These are phyloP conservation scores for Xylaria sp. DNA, from an alignment of 2,329 filamentous ascomycete species.

Conservation along the genomic window DNA sequence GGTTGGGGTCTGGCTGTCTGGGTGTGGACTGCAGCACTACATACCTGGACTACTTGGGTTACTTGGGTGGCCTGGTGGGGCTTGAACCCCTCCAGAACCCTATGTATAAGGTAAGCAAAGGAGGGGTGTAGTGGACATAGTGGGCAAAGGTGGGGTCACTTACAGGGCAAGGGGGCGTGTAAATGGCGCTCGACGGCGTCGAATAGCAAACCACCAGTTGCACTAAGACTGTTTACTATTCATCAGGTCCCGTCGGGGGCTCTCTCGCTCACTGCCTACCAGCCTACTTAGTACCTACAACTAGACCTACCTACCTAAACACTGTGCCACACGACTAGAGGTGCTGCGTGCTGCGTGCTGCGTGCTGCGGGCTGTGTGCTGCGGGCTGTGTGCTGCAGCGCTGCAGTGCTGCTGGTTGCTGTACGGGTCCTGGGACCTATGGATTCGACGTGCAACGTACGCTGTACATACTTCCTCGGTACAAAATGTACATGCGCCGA, in stretches of 20 bases:
- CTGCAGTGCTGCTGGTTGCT: too few relatives aligned
- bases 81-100: conserved; percentile 10
- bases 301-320: too few relatives aligned
- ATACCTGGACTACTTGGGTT: conserved; percentile 19
- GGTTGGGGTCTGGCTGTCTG: conserved; percentile 19
- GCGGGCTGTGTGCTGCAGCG: too few relatives aligned
- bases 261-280: too few relatives aligned
- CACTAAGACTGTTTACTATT: not conserved
- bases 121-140: conserved; percentile 8
- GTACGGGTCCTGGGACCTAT: too few relatives aligned
- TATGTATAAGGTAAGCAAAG: conserved; percentile 4
- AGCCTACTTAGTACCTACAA: too few relatives aligned
- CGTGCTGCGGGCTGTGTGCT: too few relatives aligned
- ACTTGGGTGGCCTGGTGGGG: conserved; percentile 3
- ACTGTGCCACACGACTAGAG: not conserved
- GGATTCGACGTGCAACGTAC: too few relatives aligned
- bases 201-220: not conserved
- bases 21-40: conserved; percentile 6
- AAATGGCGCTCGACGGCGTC: not conserved
- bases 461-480: not conserved
- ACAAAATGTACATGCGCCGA: too few relatives aligned
- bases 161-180: not conserved
- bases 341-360: too few relatives aligned
- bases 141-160: conserved; percentile 5
- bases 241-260: not conserved